These are phyloP conservation scores for Saururus chinensis DNA, from an alignment of 164 flowering plant species.

Conservation along the genomic window DNA sequence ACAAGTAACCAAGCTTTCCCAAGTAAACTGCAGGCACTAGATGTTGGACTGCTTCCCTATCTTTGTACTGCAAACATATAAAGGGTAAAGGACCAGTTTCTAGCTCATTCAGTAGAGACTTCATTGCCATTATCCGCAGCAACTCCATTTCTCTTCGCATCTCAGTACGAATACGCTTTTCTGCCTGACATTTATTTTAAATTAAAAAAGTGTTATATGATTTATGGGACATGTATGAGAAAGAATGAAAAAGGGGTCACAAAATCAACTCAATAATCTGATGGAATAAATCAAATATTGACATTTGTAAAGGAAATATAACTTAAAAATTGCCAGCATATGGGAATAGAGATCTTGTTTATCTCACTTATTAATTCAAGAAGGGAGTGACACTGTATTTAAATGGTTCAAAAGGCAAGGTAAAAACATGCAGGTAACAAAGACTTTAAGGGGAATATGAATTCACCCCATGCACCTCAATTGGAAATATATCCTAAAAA, in stretches of 20 bases:
- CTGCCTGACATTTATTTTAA: slow-evolving; percentile 27
- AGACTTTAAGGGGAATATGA: too few species aligned
- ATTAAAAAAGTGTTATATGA: background rate
- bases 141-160: slow-evolving; percentile 48
- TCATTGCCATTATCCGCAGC: slow-evolving; percentile 46
- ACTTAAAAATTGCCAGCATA: too few species aligned
- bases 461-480: too few species aligned
- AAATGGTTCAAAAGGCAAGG: too few species aligned
- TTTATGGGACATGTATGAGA: background rate
- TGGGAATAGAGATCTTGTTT: too few species aligned
- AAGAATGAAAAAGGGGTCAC: background rate
- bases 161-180: slow-evolving; percentile 51
- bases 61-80: slow-evolving; percentile 65
- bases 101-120: slow-evolving; percentile 38
- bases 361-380: too few species aligned
- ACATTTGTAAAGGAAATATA: too few species aligned
- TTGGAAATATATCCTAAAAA: too few species aligned
- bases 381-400: too few species aligned
- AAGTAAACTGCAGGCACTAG: slow-evolving; percentile 63
- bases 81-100: slow-evolving; percentile 68
- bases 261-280: too few species aligned
- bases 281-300: too few species aligned
- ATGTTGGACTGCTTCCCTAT: slow-evolving; percentile 54
- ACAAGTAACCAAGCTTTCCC: slow-evolving; percentile 56
- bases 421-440: too few species aligned